A percentile compares a stretch with the other conserved stretches of the same genome.
Conservation (phyloP, 352 stramenopile genomes). For the Phytophthora colocasiae region DNA sequence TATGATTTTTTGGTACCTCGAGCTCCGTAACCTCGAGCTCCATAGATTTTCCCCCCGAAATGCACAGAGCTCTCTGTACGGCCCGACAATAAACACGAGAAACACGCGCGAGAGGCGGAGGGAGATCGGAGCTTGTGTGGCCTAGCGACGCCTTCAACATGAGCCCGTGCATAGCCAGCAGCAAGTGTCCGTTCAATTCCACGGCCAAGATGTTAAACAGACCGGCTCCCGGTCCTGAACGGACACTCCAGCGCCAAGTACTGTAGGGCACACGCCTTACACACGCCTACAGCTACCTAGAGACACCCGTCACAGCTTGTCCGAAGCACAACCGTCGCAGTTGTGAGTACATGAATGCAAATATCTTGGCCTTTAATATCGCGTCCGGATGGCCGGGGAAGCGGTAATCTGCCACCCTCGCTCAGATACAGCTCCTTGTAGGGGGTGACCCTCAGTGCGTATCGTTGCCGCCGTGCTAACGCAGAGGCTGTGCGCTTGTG, state of each 20-base stretch:
- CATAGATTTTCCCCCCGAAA: slow-evolving; percentile 35
- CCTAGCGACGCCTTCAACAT: slow-evolving; percentile 29
- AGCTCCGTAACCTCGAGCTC: too few species aligned
- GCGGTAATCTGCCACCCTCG: background rate
- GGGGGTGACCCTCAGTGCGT: slow-evolving; percentile 11
- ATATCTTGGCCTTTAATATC: too few species aligned
- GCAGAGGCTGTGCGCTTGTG: background rate
- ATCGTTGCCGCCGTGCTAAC: slow-evolving; percentile 11
- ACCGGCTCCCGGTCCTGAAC: slow-evolving; percentile 5
- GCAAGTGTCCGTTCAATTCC: slow-evolving; percentile 33
- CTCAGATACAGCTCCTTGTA: background rate
- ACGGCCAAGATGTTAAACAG: slow-evolving; percentile 28
- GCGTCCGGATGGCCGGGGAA: background rate
- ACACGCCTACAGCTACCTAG: slow-evolving; percentile 9
- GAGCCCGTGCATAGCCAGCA: slow-evolving; percentile 21
- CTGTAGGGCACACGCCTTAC: background rate
- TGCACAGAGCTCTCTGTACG: background rate
- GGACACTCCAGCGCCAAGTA: slow-evolving; percentile 5
- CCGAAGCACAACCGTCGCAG: slow-evolving; percentile 2
- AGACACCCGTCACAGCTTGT: slow-evolving; percentile 11
- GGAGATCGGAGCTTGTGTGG: slow-evolving; percentile 37
- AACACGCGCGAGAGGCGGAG: slow-evolving; percentile 33
- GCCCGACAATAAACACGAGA: slow-evolving; percentile 22
- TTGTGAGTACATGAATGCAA: background rate
- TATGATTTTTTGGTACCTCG: too few species aligned